phyloP scores from a whole-genome alignment of 2,329 filamentous ascomycete species.

The Claviceps quebecensis region DNA sequence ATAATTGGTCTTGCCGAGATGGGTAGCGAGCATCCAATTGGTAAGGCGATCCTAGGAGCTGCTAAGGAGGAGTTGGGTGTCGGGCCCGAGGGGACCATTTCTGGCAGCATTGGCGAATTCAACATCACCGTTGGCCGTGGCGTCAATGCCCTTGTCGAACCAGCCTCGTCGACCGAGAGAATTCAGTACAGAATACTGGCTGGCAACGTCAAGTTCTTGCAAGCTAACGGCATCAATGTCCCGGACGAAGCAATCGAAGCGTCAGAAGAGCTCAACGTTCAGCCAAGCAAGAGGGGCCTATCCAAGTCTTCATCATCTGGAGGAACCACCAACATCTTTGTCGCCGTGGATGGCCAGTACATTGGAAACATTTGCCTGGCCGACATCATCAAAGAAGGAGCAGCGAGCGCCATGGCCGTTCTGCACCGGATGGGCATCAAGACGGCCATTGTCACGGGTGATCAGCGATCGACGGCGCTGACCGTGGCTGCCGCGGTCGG shows the following conservation, averaged over 20 bases:
- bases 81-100: slow-evolving; percentile 56
- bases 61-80: slow-evolving; percentile 66
- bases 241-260: slow-evolving; percentile 49
- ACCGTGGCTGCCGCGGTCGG: slow-evolving; percentile 74
- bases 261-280: slow-evolving; percentile 43
- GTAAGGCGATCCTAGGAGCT: slow-evolving; percentile 66
- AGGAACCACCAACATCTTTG: slow-evolving; percentile 81
- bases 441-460: slow-evolving; percentile 85
- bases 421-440: slow-evolving; percentile 74
- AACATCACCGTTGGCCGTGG: slow-evolving; percentile 71
- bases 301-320: slow-evolving; percentile 19
- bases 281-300: slow-evolving; percentile 19
- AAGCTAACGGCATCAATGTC: slow-evolving; percentile 53
- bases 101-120: slow-evolving; percentile 78
- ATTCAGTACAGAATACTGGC: slow-evolving; percentile 66
- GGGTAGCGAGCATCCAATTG: slow-evolving; percentile 90
- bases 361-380: slow-evolving; percentile 71
- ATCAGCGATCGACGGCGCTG: slow-evolving; percentile 71
- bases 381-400: slow-evolving; percentile 83
- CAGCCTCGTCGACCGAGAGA: slow-evolving; percentile 51
- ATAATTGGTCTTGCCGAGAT: slow-evolving; percentile 89
- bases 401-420: slow-evolving; percentile 65
- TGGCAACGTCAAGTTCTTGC: slow-evolving; percentile 68
- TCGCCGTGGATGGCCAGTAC: slow-evolving; percentile 72
- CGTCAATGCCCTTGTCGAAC: slow-evolving; percentile 69